Conservation (phyloP, 305 asterid species). For the Ilex paraguariensis region DNA sequence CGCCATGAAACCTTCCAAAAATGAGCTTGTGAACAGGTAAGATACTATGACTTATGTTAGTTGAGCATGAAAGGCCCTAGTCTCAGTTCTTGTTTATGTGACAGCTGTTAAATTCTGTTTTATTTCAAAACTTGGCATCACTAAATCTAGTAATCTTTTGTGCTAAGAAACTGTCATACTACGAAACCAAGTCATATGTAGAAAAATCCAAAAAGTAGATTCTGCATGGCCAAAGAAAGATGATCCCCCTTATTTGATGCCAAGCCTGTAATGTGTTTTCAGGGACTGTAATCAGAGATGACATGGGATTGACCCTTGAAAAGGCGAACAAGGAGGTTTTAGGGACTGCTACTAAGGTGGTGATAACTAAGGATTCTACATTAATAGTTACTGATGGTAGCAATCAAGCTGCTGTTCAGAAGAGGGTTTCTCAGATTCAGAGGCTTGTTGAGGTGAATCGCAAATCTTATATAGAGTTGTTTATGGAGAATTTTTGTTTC, state of each 20-base stretch:
- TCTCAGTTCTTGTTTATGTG: too few relatives aligned
- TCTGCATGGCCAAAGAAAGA: too few relatives aligned
- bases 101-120: too few relatives aligned
- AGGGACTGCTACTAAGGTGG: conserved; percentile 72
- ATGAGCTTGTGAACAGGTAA: too few relatives aligned
- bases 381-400: conserved; percentile 66
- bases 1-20: not conserved
- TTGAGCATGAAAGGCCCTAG: too few relatives aligned
- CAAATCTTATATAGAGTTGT: too few relatives aligned
- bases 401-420: conserved; percentile 48
- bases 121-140: too few relatives aligned
- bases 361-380: conserved; percentile 65
- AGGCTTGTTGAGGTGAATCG: conserved; percentile 57
- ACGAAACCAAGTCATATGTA: too few relatives aligned
- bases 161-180: too few relatives aligned
- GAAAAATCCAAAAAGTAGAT: too few relatives aligned
- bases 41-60: too few relatives aligned
- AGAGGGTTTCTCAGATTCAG: conserved; percentile 56
- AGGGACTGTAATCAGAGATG: conserved; percentile 84
- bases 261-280: conserved; percentile 9
- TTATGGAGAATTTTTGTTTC: not conserved
- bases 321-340: conserved; percentile 49
- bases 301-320: conserved; percentile 61
- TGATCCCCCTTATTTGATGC: not conserved
- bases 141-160: too few relatives aligned